Percentiles rank a stretch among this genome's conserved stretches.
These are phyloP conservation scores for Colletotrichum musae DNA, from an alignment of 2,329 filamentous ascomycete genomes.

Conservation along the genomic window DNA sequence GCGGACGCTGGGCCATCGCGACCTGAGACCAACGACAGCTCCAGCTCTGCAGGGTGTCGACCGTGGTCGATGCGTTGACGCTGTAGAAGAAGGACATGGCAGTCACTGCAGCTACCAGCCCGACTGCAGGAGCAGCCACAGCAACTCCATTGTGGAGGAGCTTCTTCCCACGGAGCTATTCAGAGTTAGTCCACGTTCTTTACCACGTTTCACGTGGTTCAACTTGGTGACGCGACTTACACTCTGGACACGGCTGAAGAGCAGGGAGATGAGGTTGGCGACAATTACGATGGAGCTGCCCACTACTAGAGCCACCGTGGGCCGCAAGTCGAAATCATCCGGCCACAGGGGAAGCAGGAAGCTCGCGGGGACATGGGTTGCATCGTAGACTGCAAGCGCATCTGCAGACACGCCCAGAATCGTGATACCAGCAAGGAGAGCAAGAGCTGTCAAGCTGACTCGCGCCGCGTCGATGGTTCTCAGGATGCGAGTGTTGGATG, in stretches of 20 bases:
- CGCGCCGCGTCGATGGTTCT: constrained; percentile 60
- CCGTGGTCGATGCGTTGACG: constrained; percentile 65
- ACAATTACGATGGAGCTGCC: constrained; percentile 66
- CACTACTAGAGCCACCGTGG: constrained; percentile 68
- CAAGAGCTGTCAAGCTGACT: constrained; percentile 63
- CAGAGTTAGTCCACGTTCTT: constrained; percentile 8
- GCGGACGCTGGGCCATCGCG: constrained; percentile 66
- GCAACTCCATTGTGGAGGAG: constrained; percentile 40
- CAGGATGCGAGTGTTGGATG: constrained; percentile 56
- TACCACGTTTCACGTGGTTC: not conserved
- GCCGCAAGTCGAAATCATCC: constrained; percentile 67
- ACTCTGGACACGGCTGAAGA: constrained; percentile 62
- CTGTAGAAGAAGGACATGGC: constrained; percentile 71
- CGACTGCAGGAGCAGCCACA: constrained; percentile 48
- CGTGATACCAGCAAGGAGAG: constrained; percentile 65
- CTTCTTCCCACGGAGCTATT: constrained; percentile 29
- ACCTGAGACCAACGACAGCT: constrained; percentile 72
- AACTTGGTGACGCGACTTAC: constrained; percentile 57
- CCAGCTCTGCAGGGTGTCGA: constrained; percentile 73
- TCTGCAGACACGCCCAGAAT: constrained; percentile 70
- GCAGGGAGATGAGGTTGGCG: constrained; percentile 63
- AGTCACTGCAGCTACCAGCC: constrained; percentile 60
- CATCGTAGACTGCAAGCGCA: constrained; percentile 68
- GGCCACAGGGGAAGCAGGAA: constrained; percentile 72
- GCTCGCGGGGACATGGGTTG: constrained; percentile 63